Base-by-base conservation (phyloP, 441 rosid genomes). In the Arabidopsis hybrid region DNA sequence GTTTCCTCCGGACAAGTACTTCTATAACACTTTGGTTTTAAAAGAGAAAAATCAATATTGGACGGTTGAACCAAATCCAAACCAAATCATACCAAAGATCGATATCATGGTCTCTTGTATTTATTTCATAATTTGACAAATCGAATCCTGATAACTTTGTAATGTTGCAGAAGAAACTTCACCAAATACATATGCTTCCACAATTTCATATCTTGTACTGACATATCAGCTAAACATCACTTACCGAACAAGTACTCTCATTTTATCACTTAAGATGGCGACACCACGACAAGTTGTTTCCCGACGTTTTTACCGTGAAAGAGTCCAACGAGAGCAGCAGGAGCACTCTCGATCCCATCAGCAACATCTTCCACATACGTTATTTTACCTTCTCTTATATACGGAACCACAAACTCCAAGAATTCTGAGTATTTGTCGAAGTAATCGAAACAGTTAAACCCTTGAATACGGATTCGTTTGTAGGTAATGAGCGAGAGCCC, bases 311-410 rank as follows among this genome's bases (percentile, higher is more conserved):
- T 66, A 18, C 91, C 83, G 0, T 72, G 71, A 70, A 80, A 89
- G 55, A 89, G 75, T 61, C 90, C 82, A 3, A 83, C 62, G 7
- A 87, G 75, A 60, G 90, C 89, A 14, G 84, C 51, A 42, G 84
- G 90, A n/a, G 80, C 84, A 0, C 50, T 81, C 79, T 85, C 86
- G 0, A 86, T 71, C 17, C 89, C 88, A 45, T 83, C 79, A 0
- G 56, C 85, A 12, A 69, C 61, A 78, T 89, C 91, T 45, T 87
- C 91, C 6, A 80, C 69, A 6, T 73, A 85, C 1, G 74, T 79
- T 1, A 89, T 69, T 78, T 78, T 84, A 39, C 86, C 84, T 69
- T 84, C 78, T 70, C 69, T 74, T 38, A 84, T 73, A 31, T 17
- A 73, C 0, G 90, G 87, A 65, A 85, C 40, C 10, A 89, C 79